Percentiles rank a stretch among this genome's conserved stretches.
phyloP scores from a whole-genome alignment of 1,284 basidiomycete genomes.

The Ganoderma leucocontextum region DNA sequence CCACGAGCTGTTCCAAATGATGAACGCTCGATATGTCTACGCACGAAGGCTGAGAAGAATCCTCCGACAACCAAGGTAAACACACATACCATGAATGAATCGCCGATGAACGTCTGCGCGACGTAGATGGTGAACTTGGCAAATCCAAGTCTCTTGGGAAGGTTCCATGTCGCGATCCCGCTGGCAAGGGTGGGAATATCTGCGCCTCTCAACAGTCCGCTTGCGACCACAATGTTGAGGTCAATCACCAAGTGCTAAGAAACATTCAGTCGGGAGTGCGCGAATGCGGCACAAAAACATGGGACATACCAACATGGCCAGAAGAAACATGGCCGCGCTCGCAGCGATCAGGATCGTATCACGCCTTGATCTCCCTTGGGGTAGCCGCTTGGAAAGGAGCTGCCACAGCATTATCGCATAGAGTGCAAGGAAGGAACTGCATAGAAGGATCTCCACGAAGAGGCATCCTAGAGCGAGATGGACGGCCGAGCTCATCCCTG shows the following conservation, averaged over 20 bases:
- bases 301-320: constrained; percentile 6
- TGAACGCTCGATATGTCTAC: constrained; percentile 29
- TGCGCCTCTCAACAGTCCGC: constrained; percentile 4
- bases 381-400: neutral
- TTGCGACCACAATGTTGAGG: neutral
- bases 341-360: neutral
- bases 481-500: neutral
- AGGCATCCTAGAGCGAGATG: constrained; percentile 3
- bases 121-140: constrained; percentile 4
- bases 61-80: neutral
- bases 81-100: constrained; percentile 5
- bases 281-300: neutral
- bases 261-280: neutral
- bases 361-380: neutral
- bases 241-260: constrained; percentile 1
- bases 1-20: constrained; percentile 31
- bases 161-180: neutral
- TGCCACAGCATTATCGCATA: neutral
- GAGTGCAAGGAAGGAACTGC: neutral
- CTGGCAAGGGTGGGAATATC: neutral
- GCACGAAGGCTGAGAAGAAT: neutral
- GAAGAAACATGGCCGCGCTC: constrained; percentile 1
- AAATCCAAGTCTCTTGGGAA: neutral
- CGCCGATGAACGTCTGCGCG: constrained; percentile 7
- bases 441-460: constrained; percentile 6